These are phyloP conservation scores for Byssothecium circinans DNA, from an alignment of 2,329 filamentous ascomycete species.

Conservation along the genomic window DNA sequence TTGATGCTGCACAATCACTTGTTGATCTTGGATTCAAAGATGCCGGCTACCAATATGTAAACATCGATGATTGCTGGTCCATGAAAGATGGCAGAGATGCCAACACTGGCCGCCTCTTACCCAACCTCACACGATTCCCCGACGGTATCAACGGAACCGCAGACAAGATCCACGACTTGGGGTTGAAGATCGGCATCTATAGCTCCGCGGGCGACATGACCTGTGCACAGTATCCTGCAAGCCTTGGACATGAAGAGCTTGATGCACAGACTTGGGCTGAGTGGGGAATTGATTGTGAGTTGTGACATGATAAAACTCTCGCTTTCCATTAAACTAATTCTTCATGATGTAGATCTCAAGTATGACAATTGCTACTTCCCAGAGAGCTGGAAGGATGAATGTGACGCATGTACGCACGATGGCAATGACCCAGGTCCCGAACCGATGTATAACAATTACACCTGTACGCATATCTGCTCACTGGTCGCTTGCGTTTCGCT, in stretches of 20 bases:
- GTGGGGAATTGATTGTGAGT: conserved; percentile 27
- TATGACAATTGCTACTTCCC: conserved; percentile 43
- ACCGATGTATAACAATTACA: conserved; percentile 40
- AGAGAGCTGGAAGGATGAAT: conserved; percentile 42
- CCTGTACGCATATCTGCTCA: too few species aligned
- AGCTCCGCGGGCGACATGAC: conserved; percentile 54
- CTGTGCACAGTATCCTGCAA: conserved; percentile 59
- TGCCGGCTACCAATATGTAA: conserved; percentile 57
- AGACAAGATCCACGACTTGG: conserved; percentile 56
- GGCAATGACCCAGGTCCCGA: conserved; percentile 11
- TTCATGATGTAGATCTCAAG: conserved; percentile 27
- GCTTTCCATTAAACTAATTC: background rate
- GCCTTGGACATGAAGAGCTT: conserved; percentile 56
- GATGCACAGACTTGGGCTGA: conserved; percentile 58
- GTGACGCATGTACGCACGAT: conserved; percentile 45
- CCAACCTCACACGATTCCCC: conserved; percentile 50
- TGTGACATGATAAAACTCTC: too few species aligned
- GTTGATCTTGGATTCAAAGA: conserved; percentile 53
- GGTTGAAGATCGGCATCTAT: conserved; percentile 65
- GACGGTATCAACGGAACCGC: conserved; percentile 58
- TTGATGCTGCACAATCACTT: conserved; percentile 52
- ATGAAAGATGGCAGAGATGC: conserved; percentile 46
- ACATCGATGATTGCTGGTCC: conserved; percentile 61
- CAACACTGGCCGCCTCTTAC: conserved; percentile 47
- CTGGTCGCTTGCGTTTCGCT: too few species aligned